Evolutionary conservation across 148 eudicot species (phyloP).

Genomic region (Arctostaphylos glauca): DNA sequence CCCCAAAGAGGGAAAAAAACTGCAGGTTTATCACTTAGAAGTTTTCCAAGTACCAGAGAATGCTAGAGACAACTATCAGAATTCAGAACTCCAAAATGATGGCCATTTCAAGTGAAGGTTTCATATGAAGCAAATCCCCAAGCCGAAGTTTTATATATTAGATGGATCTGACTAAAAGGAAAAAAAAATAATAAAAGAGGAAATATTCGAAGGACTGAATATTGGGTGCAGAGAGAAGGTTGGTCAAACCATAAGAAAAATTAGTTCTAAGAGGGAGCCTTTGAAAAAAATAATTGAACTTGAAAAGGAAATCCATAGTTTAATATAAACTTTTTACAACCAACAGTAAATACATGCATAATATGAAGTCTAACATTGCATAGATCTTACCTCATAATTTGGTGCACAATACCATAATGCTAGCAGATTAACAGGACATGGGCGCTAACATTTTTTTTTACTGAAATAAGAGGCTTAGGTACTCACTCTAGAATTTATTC

Average conservation of each 20-base stretch:
- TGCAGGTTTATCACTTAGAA: neutral
- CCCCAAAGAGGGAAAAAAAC: neutral
- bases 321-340: too few relatives aligned
- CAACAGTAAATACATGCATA: neutral
- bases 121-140: neutral
- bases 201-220: neutral
- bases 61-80: neutral
- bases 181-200: neutral
- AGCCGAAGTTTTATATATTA: neutral
- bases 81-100: neutral
- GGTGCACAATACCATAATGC: neutral
- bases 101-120: neutral
- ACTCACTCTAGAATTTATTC: neutral
- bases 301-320: neutral
- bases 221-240: neutral
- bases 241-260: neutral
- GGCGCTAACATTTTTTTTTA: neutral
- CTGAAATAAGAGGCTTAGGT: neutral
- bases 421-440: neutral
- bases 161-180: too few relatives aligned
- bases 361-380: neutral
- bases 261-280: neutral
- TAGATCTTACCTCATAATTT: neutral
- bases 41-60: neutral
- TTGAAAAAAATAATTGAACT: neutral